Evolutionary conservation across 2,329 filamentous ascomycete genomes (phyloP).

Genomic region (Thielaviopsis ethacetica): DNA sequence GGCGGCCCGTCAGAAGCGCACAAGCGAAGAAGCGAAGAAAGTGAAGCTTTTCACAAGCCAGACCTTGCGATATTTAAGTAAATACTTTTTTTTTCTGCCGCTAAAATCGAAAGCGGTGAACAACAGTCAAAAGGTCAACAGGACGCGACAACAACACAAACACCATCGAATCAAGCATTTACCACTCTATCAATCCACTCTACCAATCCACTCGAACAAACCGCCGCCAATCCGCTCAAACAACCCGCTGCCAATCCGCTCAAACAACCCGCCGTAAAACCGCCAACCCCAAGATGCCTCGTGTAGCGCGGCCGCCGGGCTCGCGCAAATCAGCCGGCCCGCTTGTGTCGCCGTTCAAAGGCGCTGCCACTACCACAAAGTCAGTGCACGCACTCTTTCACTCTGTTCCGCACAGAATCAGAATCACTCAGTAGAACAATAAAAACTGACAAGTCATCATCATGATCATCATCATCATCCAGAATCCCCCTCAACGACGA

Average conservation of each 20-base stretch:
- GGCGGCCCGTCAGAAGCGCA: too few species aligned
- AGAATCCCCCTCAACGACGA: slow-evolving; percentile 89
- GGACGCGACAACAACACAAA: background rate
- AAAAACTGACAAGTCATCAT: background rate
- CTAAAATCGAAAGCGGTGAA: background rate
- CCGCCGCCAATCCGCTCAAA: too few species aligned
- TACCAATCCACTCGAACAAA: too few species aligned
- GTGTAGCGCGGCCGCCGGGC: background rate
- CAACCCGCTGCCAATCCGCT: too few species aligned
- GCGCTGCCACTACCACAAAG: background rate
- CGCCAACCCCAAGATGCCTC: background rate
- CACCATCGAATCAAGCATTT: background rate
- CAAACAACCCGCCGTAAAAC: background rate
- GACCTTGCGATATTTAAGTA: too few species aligned
- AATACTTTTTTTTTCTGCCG: background rate
- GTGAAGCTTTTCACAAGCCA: background rate
- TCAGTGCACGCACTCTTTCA: too few species aligned
- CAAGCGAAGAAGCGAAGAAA: background rate
- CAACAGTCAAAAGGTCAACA: background rate
- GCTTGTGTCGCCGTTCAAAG: background rate
- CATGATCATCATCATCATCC: too few species aligned
- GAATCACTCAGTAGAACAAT: background rate
- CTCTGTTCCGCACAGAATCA: too few species aligned
- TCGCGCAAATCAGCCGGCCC: background rate
- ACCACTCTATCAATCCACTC: background rate